Evolutionary conservation across 2,329 filamentous ascomycete genomes (phyloP).

Genomic region (Tolypocladium pustulatum): DNA sequence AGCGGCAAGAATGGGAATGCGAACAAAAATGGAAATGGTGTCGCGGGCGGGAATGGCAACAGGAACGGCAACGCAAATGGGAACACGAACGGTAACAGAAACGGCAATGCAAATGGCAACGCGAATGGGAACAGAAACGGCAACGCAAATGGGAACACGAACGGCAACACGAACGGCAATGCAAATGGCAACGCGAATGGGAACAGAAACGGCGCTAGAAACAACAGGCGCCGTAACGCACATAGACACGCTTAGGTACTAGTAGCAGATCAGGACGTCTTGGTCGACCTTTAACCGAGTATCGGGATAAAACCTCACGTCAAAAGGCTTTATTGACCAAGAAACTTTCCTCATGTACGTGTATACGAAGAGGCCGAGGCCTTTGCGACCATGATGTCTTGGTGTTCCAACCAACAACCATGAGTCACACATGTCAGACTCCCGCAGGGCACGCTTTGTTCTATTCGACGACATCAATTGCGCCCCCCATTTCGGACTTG

Average conservation of each 20-base stretch:
- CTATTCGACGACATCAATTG: neutral
- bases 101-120: neutral
- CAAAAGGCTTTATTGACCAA: too few species aligned
- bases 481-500: neutral
- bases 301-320: neutral
- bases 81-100: neutral
- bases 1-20: slow-evolving; percentile 4
- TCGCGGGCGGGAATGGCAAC: neutral
- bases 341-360: neutral
- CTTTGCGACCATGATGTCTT: neutral
- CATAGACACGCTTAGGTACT: neutral
- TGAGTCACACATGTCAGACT: neutral
- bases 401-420: neutral
- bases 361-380: neutral
- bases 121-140: neutral
- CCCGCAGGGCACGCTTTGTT: neutral
- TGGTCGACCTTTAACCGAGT: neutral
- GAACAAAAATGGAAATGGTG: neutral
- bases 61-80: neutral
- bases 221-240: neutral
- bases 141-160: neutral
- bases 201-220: neutral
- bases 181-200: neutral
- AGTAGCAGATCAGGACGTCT: too few species aligned
- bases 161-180: neutral